These are phyloP conservation scores for Venustampulla echinocandica DNA, from an alignment of 495 filamentous ascomycete species.

Conservation along the genomic window DNA sequence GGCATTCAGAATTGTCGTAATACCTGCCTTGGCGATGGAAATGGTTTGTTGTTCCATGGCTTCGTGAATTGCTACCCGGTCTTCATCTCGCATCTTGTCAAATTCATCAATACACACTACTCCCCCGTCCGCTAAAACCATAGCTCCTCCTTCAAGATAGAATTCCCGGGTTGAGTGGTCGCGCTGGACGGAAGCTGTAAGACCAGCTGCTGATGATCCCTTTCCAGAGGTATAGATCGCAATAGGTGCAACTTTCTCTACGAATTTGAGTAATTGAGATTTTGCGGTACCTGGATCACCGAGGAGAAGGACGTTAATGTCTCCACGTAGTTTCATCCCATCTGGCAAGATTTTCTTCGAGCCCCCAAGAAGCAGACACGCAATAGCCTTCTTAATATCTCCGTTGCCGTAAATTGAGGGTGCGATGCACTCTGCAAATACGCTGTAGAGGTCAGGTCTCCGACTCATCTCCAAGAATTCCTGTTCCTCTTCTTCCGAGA, in stretches of 20 bases:
- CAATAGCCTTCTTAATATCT: slow-evolving; percentile 98
- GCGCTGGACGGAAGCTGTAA: slow-evolving; percentile 94
- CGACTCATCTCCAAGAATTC: slow-evolving; percentile 92
- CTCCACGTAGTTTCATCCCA: slow-evolving; percentile 95
- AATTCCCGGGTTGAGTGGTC: slow-evolving; percentile 90
- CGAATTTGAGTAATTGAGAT: slow-evolving; percentile 94
- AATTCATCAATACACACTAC: slow-evolving; percentile 99
- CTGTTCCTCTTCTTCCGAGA: slow-evolving; percentile 94
- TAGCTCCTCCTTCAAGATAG: slow-evolving; percentile 96
- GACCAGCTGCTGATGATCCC: slow-evolving; percentile 94
- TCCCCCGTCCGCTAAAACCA: slow-evolving; percentile 96
- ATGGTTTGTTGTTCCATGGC: slow-evolving; percentile 99
- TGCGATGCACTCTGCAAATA: slow-evolving; percentile 86
- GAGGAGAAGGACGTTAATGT: slow-evolving; percentile 95
- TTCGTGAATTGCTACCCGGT: slow-evolving; percentile 98
- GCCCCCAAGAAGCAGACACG: slow-evolving; percentile 88
- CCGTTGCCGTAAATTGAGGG: slow-evolving; percentile 95
- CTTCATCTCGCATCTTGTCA: slow-evolving; percentile 99
- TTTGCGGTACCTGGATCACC: slow-evolving; percentile 99
- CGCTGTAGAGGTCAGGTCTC: slow-evolving; percentile 81
- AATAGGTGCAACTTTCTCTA: slow-evolving; percentile 92
- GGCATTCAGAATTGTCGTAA: slow-evolving; percentile 96
- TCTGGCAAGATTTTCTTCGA: slow-evolving; percentile 98
- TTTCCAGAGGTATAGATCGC: slow-evolving; percentile 99
- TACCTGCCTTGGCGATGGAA: slow-evolving; percentile 97